Evolutionary conservation across 2,329 filamentous ascomycete species (phyloP), one percentile per base, ranked within the genome.

Genomic region (Aureobasidium sp.): DNA sequence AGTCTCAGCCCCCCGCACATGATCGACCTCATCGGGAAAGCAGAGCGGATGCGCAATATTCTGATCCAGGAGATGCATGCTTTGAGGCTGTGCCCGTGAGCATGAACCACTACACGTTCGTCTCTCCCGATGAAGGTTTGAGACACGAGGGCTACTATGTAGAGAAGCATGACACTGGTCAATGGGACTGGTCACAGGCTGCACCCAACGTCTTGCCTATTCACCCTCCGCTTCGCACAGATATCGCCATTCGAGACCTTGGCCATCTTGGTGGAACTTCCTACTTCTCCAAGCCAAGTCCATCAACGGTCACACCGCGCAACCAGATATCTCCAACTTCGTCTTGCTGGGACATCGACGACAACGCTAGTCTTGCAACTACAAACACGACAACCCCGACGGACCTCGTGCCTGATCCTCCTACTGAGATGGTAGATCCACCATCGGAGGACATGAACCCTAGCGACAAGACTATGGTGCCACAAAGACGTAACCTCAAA

Each of bases 401-500:
- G 11, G 57, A 60, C 24, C 29, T 60, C 9, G 50, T 60, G 11
- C 57, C 57, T 12, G 22, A 60, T 29, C 57, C 45, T 29, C 57
- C 57, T 22, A 31, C 44, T 3, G 35, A 40, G 14, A 6, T 60
- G 45, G 1, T 60, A 11, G 50, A 53, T 35, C 49, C 60, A 17
- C 50, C 60, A 8, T 2, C 27, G 1, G 52, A 50, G n/a, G 52
- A 58, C 44, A 58, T 52, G 52, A 12, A 19, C 8, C 61, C 52
- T n/a, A 29, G 17, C 24, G 61, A 57, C 27, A 27, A 39, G 35
- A 40, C 52, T 9, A 45, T 62, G 33, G 8, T 58, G 19, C 61
- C 61, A 17, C 61, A 52, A 27, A 52, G 44, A 44, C 52, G 50
- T 19, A 53, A 42, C 14, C 40, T 52, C 19, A 61, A 52, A 27